Evolutionary conservation across 2,329 filamentous ascomycete genomes (phyloP), one percentile per base, ranked within the genome.

Genomic region (Trichoderma polysporum): DNA sequence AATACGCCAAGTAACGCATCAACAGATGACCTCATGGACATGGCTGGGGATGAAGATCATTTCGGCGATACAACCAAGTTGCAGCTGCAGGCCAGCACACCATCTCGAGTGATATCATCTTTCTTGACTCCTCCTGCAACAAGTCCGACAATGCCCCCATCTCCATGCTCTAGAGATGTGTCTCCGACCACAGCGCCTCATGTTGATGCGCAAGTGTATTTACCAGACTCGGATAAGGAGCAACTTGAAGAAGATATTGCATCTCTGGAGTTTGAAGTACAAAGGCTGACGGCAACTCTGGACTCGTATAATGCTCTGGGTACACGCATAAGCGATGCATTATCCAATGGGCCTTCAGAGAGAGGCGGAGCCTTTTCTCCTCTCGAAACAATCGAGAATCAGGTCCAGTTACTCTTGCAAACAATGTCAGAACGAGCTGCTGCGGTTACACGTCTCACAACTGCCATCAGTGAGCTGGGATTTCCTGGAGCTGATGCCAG

Each of bases 61-160:
- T 86, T 86, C 72, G 82, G 83, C 8, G 82, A 86, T n/a, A 73
- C 76, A 2, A 84, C 84, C 0, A 79, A 85, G 74, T 82, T 80
- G 0, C 83, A 87, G 33, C 71, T 86, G 2, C 75, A 79, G 8
- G 83, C 81, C 71, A 83, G 85, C 73, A 88, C 85, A 3, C 85
- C 85, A 0, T 80, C 81, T 2, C 72, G 77, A 17, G 73, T 76
- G 49, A 74, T 76, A 52, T 73, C 76, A n/a, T 86, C 84, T 0
- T 86, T 87, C 69, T 82, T 82, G 4, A 86, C 85, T 0, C 86
- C 86, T 0, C 86, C 86, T 1, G 80, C 82, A 2, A 88, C 86
- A 0, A 88, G 85, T 49, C 83, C 84, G 1, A 70, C 76, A 0
- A 68, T 76, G 0, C 74, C 69, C 68, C 67, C 72, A 0, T 81